Base-by-base conservation (phyloP, 805 yeast species). In the Ogataea allantospora region DNA sequence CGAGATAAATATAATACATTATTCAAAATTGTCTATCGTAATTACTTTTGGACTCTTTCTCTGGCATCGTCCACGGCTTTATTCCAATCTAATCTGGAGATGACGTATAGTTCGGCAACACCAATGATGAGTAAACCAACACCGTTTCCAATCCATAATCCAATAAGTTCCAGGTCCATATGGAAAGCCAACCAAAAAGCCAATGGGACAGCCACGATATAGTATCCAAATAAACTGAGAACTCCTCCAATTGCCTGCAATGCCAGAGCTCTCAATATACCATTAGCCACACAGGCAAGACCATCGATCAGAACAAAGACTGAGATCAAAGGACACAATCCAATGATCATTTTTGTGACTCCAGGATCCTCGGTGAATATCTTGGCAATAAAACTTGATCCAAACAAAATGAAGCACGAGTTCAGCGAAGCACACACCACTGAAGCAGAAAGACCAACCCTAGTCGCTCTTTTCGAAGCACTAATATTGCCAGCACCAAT, bases 131-230 rank as follows among this genome's bases (percentile, higher is more conserved):
- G 42, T 64, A 81, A 68, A 1, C 88, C 95, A 30, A 72, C 54
- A 7, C 83, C 88, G 45, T 80, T 67, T 1, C 91, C 91, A 2
- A 77, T 44, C 95, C 95, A 86, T 33, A 86, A 60, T 0, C 95
- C 95, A 7, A 64, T 57, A 15, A 85, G 60, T 29, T 73, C 68
- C 46, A 73, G 53, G 15, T 68, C 67, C 11, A 62, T 60, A 7
- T 58, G 53, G 49, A 76, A 76, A 10, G 86, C 77, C n/a, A 84
- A 62, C 12, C 72, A 49, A 20, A 78, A 63, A 0, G 87, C 83
- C 24, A 80, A 47, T 0, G 95, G 95, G 27, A 84, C 66, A 1
- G 87, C 89, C 44, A 83, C 62, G 3, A 72, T 68, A 57, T 86
- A 86, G 60, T 86, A 86, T 0, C 81, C 74, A n/a, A 82, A 54